These are phyloP conservation scores for Leucaena leucocephala DNA, from an alignment of 306 rosid species.

Conservation along the genomic window DNA sequence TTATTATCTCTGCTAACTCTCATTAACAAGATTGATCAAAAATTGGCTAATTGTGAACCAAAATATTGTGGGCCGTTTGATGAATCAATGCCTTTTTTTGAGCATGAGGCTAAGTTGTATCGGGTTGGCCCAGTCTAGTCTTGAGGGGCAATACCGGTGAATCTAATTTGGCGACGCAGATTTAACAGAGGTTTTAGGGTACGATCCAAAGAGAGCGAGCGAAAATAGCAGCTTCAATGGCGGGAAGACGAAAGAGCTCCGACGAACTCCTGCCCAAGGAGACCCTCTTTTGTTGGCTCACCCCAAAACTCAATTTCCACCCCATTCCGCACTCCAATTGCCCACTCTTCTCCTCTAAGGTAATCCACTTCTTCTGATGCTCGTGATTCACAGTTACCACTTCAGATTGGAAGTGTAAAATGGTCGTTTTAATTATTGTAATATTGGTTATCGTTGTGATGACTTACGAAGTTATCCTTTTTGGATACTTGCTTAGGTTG, in stretches of 20 bases:
- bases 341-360: slow-evolving; percentile 8
- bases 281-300: background rate
- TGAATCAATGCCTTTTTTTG: background rate
- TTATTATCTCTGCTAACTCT: too few relatives aligned
- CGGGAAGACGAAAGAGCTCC: slow-evolving; percentile 36
- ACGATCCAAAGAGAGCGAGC: background rate
- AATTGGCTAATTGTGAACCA: background rate
- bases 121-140: background rate
- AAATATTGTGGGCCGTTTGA: background rate
- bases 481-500: slow-evolving; percentile 26
- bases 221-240: background rate
- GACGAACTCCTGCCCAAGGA: slow-evolving; percentile 11
- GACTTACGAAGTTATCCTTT: background rate
- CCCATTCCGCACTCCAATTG: slow-evolving; percentile 2
- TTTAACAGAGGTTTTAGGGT: slow-evolving; percentile 39
- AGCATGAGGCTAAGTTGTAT: background rate
- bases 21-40: background rate
- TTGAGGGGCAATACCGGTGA: background rate
- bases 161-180: slow-evolving; percentile 8
- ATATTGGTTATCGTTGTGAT: background rate
- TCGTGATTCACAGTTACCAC: background rate
- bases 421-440: background rate
- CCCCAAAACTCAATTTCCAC: slow-evolving; percentile 10
- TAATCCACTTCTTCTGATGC: background rate
- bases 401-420: background rate